Evolutionary conservation across 768 basidiomycete species (phyloP).

Genomic region (Agrocybe praecox): DNA sequence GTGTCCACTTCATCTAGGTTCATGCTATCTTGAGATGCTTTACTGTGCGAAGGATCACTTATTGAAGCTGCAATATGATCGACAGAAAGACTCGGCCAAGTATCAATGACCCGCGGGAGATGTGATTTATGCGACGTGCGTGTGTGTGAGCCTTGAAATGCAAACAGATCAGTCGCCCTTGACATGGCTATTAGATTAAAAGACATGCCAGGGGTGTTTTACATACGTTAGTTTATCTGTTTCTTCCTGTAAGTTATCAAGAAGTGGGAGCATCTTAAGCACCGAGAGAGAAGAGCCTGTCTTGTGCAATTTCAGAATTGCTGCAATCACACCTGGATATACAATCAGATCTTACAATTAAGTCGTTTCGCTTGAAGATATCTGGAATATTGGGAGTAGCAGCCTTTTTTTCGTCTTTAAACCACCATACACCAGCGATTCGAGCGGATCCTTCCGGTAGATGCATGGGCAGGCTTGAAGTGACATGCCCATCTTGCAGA

Average conservation of each 20-base stretch:
- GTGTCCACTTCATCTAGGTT: conserved; percentile 47
- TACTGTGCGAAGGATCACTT: conserved; percentile 39
- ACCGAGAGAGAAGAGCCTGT: conserved; percentile 79
- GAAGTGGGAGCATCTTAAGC: conserved; percentile 66
- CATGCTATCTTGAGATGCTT: conserved; percentile 29
- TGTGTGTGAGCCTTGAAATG: conserved; percentile 72
- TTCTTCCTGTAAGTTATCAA: conserved; percentile 74
- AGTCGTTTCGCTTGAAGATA: conserved; percentile 68
- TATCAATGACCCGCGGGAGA: conserved; percentile 60
- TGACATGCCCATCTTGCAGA: conserved; percentile 71
- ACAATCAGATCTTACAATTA: conserved; percentile 50
- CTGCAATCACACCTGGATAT: not conserved
- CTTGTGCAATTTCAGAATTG: conserved; percentile 39
- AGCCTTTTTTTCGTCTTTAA: conserved; percentile 46
- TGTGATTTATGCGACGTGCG: conserved; percentile 42
- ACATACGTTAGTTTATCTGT: conserved; percentile 63
- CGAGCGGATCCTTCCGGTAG: conserved; percentile 18
- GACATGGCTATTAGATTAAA: conserved; percentile 15
- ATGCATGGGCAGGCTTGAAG: conserved; percentile 46
- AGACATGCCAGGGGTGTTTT: not conserved
- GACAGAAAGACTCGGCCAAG: conserved; percentile 69
- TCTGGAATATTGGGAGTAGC: conserved; percentile 60
- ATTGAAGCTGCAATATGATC: conserved; percentile 66
- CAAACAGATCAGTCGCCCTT: conserved; percentile 81
- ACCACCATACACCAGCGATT: conserved; percentile 75